Percentiles rank a stretch among this genome's conserved stretches.
Conservation (phyloP, 2,329 filamentous ascomycete genomes). For the Curvularia eragrostidis region DNA sequence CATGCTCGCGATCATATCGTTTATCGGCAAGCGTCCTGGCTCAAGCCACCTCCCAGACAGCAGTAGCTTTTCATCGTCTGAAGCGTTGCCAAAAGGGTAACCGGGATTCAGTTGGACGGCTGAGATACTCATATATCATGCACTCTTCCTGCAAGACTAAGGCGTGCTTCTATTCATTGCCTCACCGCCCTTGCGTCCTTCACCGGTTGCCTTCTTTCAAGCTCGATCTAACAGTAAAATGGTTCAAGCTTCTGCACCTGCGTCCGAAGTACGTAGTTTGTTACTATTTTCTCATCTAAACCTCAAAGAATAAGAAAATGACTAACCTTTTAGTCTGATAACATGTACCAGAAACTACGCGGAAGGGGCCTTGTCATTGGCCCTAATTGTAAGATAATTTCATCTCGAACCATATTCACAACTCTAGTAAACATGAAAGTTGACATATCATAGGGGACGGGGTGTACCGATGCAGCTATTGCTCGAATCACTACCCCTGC, state of each 20-base stretch:
- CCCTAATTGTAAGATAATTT: not conserved
- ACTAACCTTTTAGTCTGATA: slow-evolving; percentile 6
- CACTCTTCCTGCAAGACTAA: too few species aligned
- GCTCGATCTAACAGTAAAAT: not conserved
- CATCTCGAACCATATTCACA: not conserved
- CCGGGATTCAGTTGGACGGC: not conserved
- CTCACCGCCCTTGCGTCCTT: slow-evolving; percentile 5
- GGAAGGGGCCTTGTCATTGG: not conserved
- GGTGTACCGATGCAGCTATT: not conserved
- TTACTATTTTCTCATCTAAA: not conserved
- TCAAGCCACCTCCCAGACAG: not conserved
- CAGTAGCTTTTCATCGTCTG: not conserved
- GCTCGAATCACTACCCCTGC: not conserved
- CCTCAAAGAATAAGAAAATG: not conserved
- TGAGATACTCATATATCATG: not conserved
- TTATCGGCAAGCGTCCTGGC: not conserved
- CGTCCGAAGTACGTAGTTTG: not conserved
- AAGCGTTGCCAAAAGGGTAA: not conserved
- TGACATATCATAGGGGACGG: not conserved
- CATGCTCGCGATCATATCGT: not conserved
- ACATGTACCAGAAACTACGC: not conserved
- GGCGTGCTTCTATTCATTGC: not conserved
- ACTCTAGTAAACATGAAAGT: not conserved
- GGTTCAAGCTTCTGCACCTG: not conserved
- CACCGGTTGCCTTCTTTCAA: slow-evolving; percentile 9